Base-by-base conservation (phyloP, 73 alveolate species). In the Paramecium tetraurelia region DNA sequence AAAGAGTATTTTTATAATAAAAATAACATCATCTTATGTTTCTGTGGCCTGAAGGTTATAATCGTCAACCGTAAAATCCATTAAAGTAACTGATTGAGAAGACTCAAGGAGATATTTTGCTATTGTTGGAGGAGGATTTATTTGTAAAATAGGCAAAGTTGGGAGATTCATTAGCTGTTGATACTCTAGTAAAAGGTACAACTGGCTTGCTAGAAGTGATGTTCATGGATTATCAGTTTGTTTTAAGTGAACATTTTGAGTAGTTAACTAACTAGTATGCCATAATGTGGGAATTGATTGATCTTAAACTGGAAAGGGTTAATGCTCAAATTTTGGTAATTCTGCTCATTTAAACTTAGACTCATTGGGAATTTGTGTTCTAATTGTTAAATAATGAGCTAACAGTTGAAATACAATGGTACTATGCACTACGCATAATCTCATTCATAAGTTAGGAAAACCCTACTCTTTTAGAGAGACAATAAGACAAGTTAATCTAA, bases 121-220 rank as follows among this genome's bases (percentile, higher is more conserved):
- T 72, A 22, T 18, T 72, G 59, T 18, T 72, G 40, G 59, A 36
- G 3, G 57, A 33, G 40, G 86, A 72, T 29, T 12, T 72, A 72
- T 72, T 72, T 72, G 40, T 72, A 38, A 72, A 72, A 72, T 8
- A 33, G 7, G 46, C 59, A 8, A 31, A 18, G 14, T 72, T 72
- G 86, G 86, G 86, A 36, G 86, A 72, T n/a, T 16, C 57, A 72
- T 22, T 36, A 29, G 86, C 86, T 21, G 46, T 72, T 14, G 86
- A 72, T 2, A 36, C 86, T 33, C 29, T 72, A 0, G 86, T 40
- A 4, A 1, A 27, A 63, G 84, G 84, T 0, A 63, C 84, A 0
- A 27, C 1, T 2, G 84, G 84, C 5, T 33, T 63, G 16, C 27
- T 63, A 27, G 84, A 63, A 72, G 86, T 72, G 7, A 72, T 72